Percentiles rank a stretch among this genome's conserved stretches.
Conservation (phyloP, 192 early-diverging fungal species). For the Umbelopsis vinacea region DNA sequence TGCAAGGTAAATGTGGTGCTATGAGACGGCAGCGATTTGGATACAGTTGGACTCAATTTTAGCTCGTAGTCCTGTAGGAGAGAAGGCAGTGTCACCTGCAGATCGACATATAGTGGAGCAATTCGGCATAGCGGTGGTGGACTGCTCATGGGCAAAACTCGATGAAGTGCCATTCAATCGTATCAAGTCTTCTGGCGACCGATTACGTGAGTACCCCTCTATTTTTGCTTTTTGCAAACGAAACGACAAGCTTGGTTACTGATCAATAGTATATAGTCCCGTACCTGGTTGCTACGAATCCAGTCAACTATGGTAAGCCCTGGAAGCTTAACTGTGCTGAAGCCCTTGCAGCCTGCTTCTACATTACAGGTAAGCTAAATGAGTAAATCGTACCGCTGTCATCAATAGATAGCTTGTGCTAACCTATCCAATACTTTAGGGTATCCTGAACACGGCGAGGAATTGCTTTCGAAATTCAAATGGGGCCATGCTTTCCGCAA, state of each 20-base stretch:
- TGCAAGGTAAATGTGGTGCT: constrained; percentile 54
- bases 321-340: constrained; percentile 98
- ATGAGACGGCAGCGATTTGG: too few relatives aligned
- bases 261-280: constrained; percentile 65
- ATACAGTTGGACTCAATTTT: too few relatives aligned
- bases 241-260: constrained; percentile 5
- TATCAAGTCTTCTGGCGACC: constrained; percentile 82
- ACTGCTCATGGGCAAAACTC: constrained; percentile 96
- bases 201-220: constrained; percentile 66
- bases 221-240: background rate
- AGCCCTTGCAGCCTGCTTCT: constrained; percentile 93
- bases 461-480: constrained; percentile 85
- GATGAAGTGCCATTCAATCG: constrained; percentile 94
- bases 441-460: constrained; percentile 68
- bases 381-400: background rate
- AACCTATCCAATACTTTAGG: constrained; percentile 27
- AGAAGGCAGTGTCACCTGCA: constrained; percentile 84
- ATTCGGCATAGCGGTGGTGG: constrained; percentile 89
- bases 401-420: too few relatives aligned
- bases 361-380: constrained; percentile 69
- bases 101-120: constrained; percentile 78
- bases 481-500: constrained; percentile 95
- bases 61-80: constrained; percentile 72
- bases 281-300: constrained; percentile 94
- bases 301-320: constrained; percentile 97